Base-by-base conservation (phyloP, 805 yeast genomes). In the Lipomyces lipofer region DNA sequence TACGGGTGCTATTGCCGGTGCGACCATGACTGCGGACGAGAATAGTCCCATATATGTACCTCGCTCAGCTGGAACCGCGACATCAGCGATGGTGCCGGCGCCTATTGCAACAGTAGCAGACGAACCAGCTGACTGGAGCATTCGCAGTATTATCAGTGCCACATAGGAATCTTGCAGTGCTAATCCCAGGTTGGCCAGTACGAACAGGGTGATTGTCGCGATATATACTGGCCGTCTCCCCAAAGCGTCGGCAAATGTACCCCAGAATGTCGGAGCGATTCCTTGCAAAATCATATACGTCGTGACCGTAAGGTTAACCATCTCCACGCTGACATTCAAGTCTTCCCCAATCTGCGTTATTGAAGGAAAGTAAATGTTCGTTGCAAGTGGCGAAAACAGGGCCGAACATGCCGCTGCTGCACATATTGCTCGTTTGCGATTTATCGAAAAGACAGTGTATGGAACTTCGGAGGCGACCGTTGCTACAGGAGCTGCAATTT, bases 91-190 rank as follows among this genome's bases (percentile, higher is more conserved):
- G 1, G 95, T 86, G 2, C 95, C 96, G 0, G 96, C 96, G 2
- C 96, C 96, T 28, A 88, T 88, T 21, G 92, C 81, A 66, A 89
- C 95, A 35, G 89, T 80, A 1, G 94, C 92, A 1, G 92, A 84
- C 58, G 85, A 79, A 0, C 90, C 96, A 47, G 95, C 95, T 43
- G 86, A 75, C 92, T 43, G 86, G 1, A 88, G 68, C 12, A 86
- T 80, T 63, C 96, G 75, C 49, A 88, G 78, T 1, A 80, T 82
- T 58, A 88, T 86, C 47, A 89, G 75, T 43, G 82, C 74, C 0
- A 77, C 77, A 30, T 88, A 84, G 48, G 72, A 75, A 1, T 83
- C 83, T 0, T 89, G 75, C 28, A 86, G 69, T 0, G 95, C 82
- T 63, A 87, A 78, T 1, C 92, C 96, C 19, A 89, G 68, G 67